phyloP scores from a whole-genome alignment of 768 basidiomycete genomes.

The Lentinula raphanica region DNA sequence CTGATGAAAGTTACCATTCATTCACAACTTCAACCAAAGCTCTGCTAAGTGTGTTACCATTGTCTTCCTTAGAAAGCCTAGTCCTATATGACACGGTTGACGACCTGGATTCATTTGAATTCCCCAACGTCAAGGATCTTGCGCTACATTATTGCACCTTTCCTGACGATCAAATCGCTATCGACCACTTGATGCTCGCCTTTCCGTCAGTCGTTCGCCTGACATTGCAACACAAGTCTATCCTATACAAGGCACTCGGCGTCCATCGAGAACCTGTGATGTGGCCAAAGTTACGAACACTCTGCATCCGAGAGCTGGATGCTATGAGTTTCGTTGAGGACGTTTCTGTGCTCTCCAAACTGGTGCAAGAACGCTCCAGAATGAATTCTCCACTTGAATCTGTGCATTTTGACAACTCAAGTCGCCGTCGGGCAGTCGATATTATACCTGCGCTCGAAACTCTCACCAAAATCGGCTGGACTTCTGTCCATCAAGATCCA shows the following conservation, averaged over 20 bases:
- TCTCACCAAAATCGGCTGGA: conserved; percentile 19
- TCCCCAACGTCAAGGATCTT: conserved; percentile 29
- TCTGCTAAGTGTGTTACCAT: conserved; percentile 19
- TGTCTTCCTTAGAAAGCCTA: conserved; percentile 31
- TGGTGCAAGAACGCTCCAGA: conserved; percentile 22
- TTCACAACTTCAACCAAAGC: conserved; percentile 23
- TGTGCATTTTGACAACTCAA: conserved; percentile 32
- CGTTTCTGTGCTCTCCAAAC: conserved; percentile 24
- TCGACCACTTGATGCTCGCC: conserved; percentile 24
- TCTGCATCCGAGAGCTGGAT: conserved; percentile 29
- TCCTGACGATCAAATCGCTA: conserved; percentile 25
- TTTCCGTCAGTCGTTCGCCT: conserved; percentile 27
- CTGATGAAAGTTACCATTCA: conserved; percentile 21
- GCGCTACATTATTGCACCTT: conserved; percentile 30
- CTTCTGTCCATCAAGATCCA: conserved; percentile 18
- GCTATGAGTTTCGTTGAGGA: too few relatives aligned
- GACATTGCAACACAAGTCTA: not conserved
- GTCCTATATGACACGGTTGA: conserved; percentile 30
- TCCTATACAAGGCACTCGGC: conserved; percentile 9
- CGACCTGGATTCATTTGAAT: conserved; percentile 25
- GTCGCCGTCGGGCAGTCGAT: conserved; percentile 27
- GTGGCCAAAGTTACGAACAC: conserved; percentile 32
- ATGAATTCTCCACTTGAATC: conserved; percentile 15
- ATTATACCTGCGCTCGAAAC: conserved; percentile 24
- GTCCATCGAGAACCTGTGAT: conserved; percentile 7